phyloP scores from a whole-genome alignment of 768 basidiomycete species.

The Suillus bovinus region DNA sequence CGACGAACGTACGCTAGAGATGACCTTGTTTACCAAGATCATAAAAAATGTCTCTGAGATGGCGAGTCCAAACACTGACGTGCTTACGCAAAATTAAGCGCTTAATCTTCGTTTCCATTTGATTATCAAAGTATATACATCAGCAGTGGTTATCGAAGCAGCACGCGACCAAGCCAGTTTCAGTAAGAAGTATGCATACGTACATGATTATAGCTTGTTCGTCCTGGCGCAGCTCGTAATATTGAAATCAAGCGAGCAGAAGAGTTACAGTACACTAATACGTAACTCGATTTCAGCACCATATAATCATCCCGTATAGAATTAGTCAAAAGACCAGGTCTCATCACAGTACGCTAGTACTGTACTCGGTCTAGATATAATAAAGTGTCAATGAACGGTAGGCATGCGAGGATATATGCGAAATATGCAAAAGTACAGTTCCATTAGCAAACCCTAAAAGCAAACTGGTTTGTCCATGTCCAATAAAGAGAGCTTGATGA shows the following conservation, averaged over 20 bases:
- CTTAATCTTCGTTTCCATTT: not conserved
- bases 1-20: not conserved
- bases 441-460: slow-evolving; percentile 19
- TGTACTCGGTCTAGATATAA: slow-evolving; percentile 1
- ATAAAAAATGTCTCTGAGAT: not conserved
- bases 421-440: slow-evolving; percentile 20
- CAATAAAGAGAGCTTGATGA: slow-evolving; percentile 2
- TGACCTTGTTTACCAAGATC: slow-evolving; percentile 3
- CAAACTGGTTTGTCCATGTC: slow-evolving; percentile 15
- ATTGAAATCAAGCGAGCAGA: not conserved
- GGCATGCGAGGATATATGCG: slow-evolving; percentile 20
- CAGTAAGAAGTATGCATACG: not conserved
- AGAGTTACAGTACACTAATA: not conserved
- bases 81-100: not conserved
- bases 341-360: slow-evolving; percentile 2
- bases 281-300: not conserved
- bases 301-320: not conserved
- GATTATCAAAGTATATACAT: not conserved
- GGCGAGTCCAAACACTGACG: not conserved
- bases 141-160: not conserved
- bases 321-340: not conserved
- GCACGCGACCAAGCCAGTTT: not conserved
- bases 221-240: not conserved
- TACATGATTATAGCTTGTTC: not conserved
- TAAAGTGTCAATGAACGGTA: slow-evolving; percentile 29